Base-by-base conservation (phyloP, 306 rosid genomes). In the Dryas octopetala region DNA sequence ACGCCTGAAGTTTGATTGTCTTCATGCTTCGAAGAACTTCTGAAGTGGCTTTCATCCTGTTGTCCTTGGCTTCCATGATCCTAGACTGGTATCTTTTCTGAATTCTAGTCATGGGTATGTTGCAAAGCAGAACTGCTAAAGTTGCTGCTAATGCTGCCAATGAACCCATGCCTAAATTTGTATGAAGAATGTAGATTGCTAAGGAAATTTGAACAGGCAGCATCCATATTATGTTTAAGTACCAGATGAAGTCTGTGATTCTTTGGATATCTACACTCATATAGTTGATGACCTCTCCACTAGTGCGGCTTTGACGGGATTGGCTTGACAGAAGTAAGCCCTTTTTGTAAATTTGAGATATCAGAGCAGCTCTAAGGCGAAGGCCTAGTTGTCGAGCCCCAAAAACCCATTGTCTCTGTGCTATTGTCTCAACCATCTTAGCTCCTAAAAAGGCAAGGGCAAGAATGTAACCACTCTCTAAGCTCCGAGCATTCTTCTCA, bases 221-320 rank as follows among this genome's bases (percentile, higher is more conserved):
- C 98, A 95, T 95, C 97, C 97, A 95, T 47, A 95, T 69, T 0
- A 84, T 82, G 67, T 95, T 95, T 15, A 95, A 77, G 78, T 75
- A 91, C 96, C 97, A 95, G 17, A 86, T 72, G 54, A 95, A 86
- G 78, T 95, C 98, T 41, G 98, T 89, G 78, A 95, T 85, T 88
- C 98, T 87, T 78, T 91, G 96, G 71, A 95, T 87, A 80, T 95
- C 98, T 17, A 95, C 98, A 81, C 97, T 95, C 97, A 95, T 90
- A 62, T 83, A 91, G 81, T 95, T 95, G 84, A 95, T 87, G 19
- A 95, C 91, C 91, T 95, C 98, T 38, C 98, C 98, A 38, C 97
- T 88, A 0, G 89, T 79, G 58, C 86, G 97, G 75, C 89, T 89
- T 57, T 95, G 98, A 4, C 97, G 90, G 26, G 98, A 82, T 71